phyloP scores from a whole-genome alignment of 768 basidiomycete genomes.

The Lactarius pseudohatsudake region DNA sequence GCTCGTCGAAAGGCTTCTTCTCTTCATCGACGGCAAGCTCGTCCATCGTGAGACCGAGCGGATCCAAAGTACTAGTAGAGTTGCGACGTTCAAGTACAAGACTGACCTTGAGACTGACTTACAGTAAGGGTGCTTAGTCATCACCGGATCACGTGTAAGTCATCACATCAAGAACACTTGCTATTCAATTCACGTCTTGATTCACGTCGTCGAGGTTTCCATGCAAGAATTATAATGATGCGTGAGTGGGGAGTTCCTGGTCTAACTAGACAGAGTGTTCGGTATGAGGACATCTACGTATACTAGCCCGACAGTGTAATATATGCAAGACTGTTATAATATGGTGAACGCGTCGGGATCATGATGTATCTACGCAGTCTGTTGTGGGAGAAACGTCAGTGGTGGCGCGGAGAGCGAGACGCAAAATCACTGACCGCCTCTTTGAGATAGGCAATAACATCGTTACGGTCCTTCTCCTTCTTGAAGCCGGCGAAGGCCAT shows the following conservation, averaged over 20 bases:
- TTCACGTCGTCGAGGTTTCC: not conserved
- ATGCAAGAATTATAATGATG: slow-evolving; percentile 12
- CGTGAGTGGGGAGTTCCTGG: slow-evolving; percentile 16
- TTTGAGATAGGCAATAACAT: slow-evolving; percentile 86
- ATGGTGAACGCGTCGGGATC: slow-evolving; percentile 25
- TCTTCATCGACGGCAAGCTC: slow-evolving; percentile 50
- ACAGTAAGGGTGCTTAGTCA: too few relatives aligned
- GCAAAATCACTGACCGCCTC: slow-evolving; percentile 52
- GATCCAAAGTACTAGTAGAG: not conserved
- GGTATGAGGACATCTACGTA: slow-evolving; percentile 36
- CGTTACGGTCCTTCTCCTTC: slow-evolving; percentile 97
- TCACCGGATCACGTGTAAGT: not conserved
- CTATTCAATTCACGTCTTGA: not conserved
- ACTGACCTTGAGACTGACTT: too few relatives aligned
- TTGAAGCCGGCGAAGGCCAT: slow-evolving; percentile 99
- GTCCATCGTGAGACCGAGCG: slow-evolving; percentile 29
- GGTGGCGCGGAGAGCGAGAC: not conserved
- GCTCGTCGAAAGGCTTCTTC: slow-evolving; percentile 69
- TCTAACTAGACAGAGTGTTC: slow-evolving; percentile 10
- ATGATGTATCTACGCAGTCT: slow-evolving; percentile 33
- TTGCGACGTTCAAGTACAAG: not conserved
- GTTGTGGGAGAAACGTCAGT: slow-evolving; percentile 8
- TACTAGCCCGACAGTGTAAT: slow-evolving; percentile 36
- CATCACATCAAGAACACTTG: not conserved
- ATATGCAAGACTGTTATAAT: slow-evolving; percentile 25